These are phyloP conservation scores for Cyberlindnera mississippiensis DNA, from an alignment of 805 yeast genomes.

Conservation along the genomic window DNA sequence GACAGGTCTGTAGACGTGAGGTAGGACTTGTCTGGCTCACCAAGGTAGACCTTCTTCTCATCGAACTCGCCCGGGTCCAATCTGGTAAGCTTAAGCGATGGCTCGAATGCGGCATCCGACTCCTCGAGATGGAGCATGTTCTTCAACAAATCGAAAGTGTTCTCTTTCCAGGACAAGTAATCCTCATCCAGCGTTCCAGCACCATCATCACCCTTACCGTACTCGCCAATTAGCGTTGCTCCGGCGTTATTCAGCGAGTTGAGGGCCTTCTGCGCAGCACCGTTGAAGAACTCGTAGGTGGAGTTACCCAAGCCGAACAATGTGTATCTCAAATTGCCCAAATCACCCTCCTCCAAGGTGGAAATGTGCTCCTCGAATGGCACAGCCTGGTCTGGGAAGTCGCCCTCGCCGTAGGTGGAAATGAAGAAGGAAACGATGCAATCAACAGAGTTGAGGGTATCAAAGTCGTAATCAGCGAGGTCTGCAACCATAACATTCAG, in stretches of 20 bases:
- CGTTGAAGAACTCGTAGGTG: slow-evolving; percentile 89
- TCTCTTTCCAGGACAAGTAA: slow-evolving; percentile 88
- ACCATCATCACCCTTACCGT: slow-evolving; percentile 95
- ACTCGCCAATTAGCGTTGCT: slow-evolving; percentile 67
- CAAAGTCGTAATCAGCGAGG: slow-evolving; percentile 83
- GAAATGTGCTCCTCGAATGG: slow-evolving; percentile 70
- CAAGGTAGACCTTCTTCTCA: slow-evolving; percentile 52
- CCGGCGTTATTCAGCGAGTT: slow-evolving; percentile 55
- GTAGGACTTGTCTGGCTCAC: slow-evolving; percentile 63
- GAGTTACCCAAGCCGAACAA: slow-evolving; percentile 93
- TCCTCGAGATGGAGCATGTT: slow-evolving; percentile 66
- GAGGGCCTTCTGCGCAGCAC: slow-evolving; percentile 63
- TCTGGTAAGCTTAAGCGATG: slow-evolving; percentile 48
- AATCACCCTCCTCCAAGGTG: slow-evolving; percentile 46
- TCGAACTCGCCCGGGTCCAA: slow-evolving; percentile 36
- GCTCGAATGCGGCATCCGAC: slow-evolving; percentile 74
- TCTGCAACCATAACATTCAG: slow-evolving; percentile 83
- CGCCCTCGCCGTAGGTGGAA: slow-evolving; percentile 98
- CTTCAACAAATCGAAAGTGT: slow-evolving; percentile 61
- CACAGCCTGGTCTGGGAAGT: slow-evolving; percentile 93
- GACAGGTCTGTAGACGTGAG: slow-evolving; percentile 34
- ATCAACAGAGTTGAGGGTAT: slow-evolving; percentile 62
- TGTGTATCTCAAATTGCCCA: slow-evolving; percentile 60
- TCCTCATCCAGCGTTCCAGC: slow-evolving; percentile 94
- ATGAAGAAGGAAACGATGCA: slow-evolving; percentile 69